These are phyloP conservation scores for Chytriomyces sp. DNA, from an alignment of 192 early-diverging fungal genomes.

Conservation along the genomic window DNA sequence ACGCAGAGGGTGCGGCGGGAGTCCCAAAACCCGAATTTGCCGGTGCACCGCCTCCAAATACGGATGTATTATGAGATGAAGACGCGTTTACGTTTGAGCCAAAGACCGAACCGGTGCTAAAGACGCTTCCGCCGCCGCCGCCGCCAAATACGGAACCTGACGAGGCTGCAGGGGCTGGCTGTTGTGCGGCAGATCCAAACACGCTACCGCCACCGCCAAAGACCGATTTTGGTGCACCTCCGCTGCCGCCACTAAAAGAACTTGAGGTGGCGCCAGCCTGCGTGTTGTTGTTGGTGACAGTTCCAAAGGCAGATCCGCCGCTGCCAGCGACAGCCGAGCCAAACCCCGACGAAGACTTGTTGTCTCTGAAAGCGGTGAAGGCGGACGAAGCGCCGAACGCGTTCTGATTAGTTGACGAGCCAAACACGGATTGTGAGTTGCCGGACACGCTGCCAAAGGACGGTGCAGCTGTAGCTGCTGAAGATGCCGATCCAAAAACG, in stretches of 20 bases:
- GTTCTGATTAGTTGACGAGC: background rate
- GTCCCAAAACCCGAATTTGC: background rate
- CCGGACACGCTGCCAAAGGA: background rate
- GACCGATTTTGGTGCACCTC: background rate
- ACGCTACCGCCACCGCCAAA: background rate
- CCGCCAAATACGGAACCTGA: background rate
- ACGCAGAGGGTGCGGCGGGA: background rate
- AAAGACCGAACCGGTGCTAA: too few relatives aligned
- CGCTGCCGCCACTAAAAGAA: background rate
- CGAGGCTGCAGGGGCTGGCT: background rate
- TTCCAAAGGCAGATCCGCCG: background rate
- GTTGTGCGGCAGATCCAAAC: background rate
- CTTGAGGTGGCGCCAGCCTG: background rate
- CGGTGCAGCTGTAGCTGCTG: background rate
- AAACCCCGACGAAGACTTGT: background rate
- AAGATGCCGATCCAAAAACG: background rate
- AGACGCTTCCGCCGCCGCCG: too few relatives aligned
- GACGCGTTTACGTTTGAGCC: too few relatives aligned
- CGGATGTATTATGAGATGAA: background rate
- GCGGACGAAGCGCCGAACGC: background rate
- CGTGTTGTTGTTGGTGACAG: background rate
- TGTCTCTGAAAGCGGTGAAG: background rate
- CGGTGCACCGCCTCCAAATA: background rate
- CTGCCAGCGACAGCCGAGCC: background rate
- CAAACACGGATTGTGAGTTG: background rate